A percentile compares a stretch with the other conserved stretches of the same genome.
Evolutionary conservation across 2,329 filamentous ascomycete species (phyloP).

Genomic region (Verticillium longisporum): DNA sequence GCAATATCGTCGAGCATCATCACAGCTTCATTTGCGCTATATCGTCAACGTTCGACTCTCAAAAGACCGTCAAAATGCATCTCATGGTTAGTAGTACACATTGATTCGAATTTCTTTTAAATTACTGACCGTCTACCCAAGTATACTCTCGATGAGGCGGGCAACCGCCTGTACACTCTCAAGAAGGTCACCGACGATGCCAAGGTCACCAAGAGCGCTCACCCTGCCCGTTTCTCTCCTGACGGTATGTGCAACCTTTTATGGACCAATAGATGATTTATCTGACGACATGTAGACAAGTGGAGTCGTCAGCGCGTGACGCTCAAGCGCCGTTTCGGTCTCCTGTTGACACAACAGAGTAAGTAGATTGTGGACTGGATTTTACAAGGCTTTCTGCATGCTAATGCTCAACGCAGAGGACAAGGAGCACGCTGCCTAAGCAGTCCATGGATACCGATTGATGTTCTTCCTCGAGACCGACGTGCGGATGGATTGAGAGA

Average conservation of each 20-base stretch:
- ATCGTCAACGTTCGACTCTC: not conserved
- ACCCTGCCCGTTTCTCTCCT: conserved; percentile 92
- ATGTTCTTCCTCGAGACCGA: not conserved
- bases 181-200: conserved; percentile 81
- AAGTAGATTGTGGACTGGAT: conserved; percentile 17
- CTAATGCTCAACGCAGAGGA: not conserved
- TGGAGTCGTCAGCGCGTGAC: conserved; percentile 95
- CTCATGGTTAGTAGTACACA: not conserved
- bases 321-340: conserved; percentile 85
- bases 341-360: conserved; percentile 77
- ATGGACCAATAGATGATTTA: not conserved
- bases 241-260: conserved; percentile 38
- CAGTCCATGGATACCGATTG: not conserved
- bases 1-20: not conserved
- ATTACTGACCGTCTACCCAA: conserved; percentile 31
- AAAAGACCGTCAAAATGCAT: not conserved
- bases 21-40: not conserved
- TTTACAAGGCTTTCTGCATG: not conserved
- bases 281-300: conserved; percentile 54
- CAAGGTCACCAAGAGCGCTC: conserved; percentile 89
- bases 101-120: not conserved
- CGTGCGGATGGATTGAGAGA: not conserved
- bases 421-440: not conserved
- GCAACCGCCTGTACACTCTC: conserved; percentile 90
- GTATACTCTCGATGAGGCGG: conserved; percentile 78